Evolutionary conservation across 2,329 filamentous ascomycete species (phyloP).

Genomic region (Beauveria caledonica): DNA sequence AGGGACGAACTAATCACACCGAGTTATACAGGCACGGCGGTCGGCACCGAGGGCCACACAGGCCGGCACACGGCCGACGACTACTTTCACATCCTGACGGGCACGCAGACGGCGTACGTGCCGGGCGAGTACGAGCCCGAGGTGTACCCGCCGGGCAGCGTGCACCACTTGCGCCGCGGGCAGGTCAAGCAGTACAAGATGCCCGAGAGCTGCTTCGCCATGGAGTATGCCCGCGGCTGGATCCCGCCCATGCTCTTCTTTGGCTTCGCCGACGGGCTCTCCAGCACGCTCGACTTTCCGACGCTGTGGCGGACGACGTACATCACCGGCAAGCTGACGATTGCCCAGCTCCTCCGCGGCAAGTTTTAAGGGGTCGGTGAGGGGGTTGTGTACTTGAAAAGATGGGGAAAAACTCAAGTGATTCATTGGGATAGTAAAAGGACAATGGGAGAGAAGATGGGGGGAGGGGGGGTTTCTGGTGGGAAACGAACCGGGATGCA

Average conservation of each 20-base stretch:
- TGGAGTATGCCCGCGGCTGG: slow-evolving; percentile 82
- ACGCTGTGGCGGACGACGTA: slow-evolving; percentile 73
- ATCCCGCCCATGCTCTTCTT: slow-evolving; percentile 91
- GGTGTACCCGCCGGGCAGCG: slow-evolving; percentile 58
- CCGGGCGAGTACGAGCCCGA: slow-evolving; percentile 60
- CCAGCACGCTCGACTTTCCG: slow-evolving; percentile 74
- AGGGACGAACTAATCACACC: not conserved
- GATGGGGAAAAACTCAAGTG: no score
- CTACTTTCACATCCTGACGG: slow-evolving; percentile 85
- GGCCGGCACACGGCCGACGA: slow-evolving; percentile 88
- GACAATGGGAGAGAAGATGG: not conserved
- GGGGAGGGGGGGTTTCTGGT: no score
- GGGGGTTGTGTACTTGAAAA: not conserved
- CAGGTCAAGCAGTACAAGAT: slow-evolving; percentile 77
- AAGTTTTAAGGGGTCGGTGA: slow-evolving; percentile 49
- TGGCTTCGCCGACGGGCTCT: slow-evolving; percentile 73
- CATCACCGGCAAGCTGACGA: slow-evolving; percentile 70
- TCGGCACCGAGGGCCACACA: slow-evolving; percentile 81
- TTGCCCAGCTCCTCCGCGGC: slow-evolving; percentile 58
- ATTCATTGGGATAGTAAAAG: not conserved
- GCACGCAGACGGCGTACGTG: slow-evolving; percentile 68
- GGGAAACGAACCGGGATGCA: no score
- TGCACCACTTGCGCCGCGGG: slow-evolving; percentile 66
- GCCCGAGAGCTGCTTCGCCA: slow-evolving; percentile 66
- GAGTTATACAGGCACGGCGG: slow-evolving; percentile 46